Evolutionary conservation across 2,329 filamentous ascomycete species (phyloP).

Genomic region (Kalaharituber pfeilii): DNA sequence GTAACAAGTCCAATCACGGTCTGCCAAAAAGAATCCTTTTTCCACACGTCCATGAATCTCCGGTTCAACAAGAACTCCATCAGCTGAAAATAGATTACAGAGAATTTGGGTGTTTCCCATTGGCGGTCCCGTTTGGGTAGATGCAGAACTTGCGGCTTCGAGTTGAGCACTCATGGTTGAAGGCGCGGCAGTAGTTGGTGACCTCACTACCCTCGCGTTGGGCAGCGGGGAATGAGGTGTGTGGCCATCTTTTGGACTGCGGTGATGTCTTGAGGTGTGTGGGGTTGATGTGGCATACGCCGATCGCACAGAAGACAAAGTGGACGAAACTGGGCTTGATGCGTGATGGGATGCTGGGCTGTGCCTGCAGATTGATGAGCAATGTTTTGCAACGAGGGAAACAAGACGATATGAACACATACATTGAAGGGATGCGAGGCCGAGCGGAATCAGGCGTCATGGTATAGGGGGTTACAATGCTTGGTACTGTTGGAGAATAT

Average conservation of each 20-base stretch:
- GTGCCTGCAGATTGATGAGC: slow-evolving; percentile 6
- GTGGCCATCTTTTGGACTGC: slow-evolving; percentile 11
- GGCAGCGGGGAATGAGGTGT: slow-evolving; percentile 18
- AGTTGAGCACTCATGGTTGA: slow-evolving; percentile 12
- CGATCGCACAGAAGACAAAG: slow-evolving; percentile 17
- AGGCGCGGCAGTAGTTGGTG: slow-evolving; percentile 12
- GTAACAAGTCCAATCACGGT: slow-evolving; percentile 82
- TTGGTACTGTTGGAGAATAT: slow-evolving; percentile 4
- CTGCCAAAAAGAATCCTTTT: slow-evolving; percentile 71
- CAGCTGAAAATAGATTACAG: slow-evolving; percentile 44
- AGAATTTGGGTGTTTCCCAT: slow-evolving; percentile 36
- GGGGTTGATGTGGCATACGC: slow-evolving; percentile 18
- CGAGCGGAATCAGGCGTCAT: slow-evolving; percentile 15
- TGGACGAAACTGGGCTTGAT: slow-evolving; percentile 19
- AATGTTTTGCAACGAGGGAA: not conserved
- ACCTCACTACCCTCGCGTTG: slow-evolving; percentile 12
- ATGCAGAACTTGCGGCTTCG: slow-evolving; percentile 6
- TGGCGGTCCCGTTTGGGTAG: slow-evolving; percentile 35
- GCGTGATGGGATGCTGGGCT: slow-evolving; percentile 17
- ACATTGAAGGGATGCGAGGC: slow-evolving; percentile 19
- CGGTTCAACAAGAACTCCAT: slow-evolving; percentile 43
- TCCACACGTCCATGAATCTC: slow-evolving; percentile 68
- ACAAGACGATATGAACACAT: slow-evolving; percentile 5
- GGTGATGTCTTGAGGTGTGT: slow-evolving; percentile 15
- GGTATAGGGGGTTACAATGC: slow-evolving; percentile 12